Percentiles rank a stretch among this genome's conserved stretches.
Evolutionary conservation across 805 yeast genomes (phyloP).

Genomic region (Metschnikowia dekortorum): DNA sequence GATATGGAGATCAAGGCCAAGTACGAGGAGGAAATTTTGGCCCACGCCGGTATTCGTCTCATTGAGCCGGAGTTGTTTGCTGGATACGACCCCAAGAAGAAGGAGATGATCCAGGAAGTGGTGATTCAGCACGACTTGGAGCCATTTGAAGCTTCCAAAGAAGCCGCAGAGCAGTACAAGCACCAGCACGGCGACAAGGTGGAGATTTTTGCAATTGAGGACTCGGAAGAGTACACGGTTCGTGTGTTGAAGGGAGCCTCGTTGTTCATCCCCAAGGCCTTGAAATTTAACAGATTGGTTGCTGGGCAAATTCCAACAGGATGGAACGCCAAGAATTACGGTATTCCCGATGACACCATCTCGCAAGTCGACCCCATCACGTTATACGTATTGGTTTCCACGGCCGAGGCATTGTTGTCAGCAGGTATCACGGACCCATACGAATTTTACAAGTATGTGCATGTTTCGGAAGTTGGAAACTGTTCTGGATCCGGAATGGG

Average conservation of each 20-base stretch:
- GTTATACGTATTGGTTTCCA: slow-evolving; percentile 84
- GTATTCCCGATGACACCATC: slow-evolving; percentile 89
- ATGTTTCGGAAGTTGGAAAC: slow-evolving; percentile 97
- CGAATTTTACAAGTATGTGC: slow-evolving; percentile 97
- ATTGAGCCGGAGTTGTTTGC: slow-evolving; percentile 92
- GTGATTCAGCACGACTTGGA: slow-evolving; percentile 95
- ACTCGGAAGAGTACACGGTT: slow-evolving; percentile 89
- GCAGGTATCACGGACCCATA: slow-evolving; percentile 98
- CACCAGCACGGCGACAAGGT: slow-evolving; percentile 91
- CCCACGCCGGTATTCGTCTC: slow-evolving; percentile 94
- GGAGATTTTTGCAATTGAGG: slow-evolving; percentile 85
- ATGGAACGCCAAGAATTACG: slow-evolving; percentile 93
- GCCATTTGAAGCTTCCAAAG: slow-evolving; percentile 91
- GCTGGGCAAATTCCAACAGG: slow-evolving; percentile 98
- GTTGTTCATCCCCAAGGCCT: slow-evolving; percentile 85
- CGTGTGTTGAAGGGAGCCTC: slow-evolving; percentile 89
- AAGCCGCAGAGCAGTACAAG: slow-evolving; percentile 92
- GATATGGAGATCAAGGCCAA: slow-evolving; percentile 90
- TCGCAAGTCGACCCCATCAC: slow-evolving; percentile 97
- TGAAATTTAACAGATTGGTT: slow-evolving; percentile 66
- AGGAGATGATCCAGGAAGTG: slow-evolving; percentile 90
- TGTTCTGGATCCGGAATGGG: slow-evolving; percentile 99
- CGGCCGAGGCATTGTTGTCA: slow-evolving; percentile 88
- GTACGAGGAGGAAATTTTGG: slow-evolving; percentile 84
- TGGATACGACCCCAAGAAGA: slow-evolving; percentile 93